phyloP scores from a whole-genome alignment of 305 asterid species.

The Solanum aculeatissimum region DNA sequence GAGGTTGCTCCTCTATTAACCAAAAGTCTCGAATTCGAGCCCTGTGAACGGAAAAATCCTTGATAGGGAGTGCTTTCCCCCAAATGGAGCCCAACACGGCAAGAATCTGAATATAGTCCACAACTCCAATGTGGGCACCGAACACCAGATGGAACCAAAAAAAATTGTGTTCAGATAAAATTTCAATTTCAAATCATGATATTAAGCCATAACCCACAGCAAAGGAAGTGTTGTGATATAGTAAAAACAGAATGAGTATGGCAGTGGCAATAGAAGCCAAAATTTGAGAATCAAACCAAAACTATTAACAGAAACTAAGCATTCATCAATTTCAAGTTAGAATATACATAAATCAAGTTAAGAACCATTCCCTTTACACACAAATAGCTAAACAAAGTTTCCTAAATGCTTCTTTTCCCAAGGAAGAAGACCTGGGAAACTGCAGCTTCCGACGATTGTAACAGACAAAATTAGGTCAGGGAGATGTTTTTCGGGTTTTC shows the following conservation, averaged over 20 bases:
- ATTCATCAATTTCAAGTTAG: background rate
- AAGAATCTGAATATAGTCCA: too few relatives aligned
- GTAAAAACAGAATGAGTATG: background rate
- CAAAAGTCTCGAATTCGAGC: too few relatives aligned
- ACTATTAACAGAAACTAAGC: background rate
- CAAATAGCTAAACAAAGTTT: background rate
- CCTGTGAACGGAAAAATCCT: too few relatives aligned
- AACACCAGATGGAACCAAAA: too few relatives aligned
- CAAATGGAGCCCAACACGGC: too few relatives aligned
- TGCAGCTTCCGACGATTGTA: background rate
- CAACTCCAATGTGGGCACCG: too few relatives aligned
- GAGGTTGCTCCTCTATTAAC: too few relatives aligned
- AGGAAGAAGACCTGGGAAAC: background rate
- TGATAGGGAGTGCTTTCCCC: too few relatives aligned
- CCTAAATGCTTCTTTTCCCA: background rate
- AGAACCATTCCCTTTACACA: background rate
- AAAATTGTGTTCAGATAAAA: background rate
- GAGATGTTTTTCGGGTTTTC: conserved; percentile 2
- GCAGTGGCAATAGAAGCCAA: background rate
- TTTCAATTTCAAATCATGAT: background rate
- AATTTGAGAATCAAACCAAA: background rate
- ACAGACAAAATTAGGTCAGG: background rate
- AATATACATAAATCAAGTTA: background rate
- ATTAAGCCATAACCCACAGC: background rate
- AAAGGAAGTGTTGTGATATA: background rate